Conservation (phyloP, 768 basidiomycete species). For the button mushroom (Agaricus bisporus) region DNA sequence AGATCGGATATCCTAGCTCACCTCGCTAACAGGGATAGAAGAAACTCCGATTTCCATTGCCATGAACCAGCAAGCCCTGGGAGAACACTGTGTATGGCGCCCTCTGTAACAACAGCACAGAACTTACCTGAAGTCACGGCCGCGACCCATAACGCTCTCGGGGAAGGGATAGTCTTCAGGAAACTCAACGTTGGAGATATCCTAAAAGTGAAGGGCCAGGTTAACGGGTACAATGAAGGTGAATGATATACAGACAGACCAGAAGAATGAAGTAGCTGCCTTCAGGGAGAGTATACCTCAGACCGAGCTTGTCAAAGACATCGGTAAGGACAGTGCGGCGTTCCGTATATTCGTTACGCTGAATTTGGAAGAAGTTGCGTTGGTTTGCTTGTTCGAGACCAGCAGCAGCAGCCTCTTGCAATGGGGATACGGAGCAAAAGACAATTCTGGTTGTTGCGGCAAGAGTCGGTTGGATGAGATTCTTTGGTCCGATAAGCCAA, state of each 20-base stretch:
- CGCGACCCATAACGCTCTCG: constrained; percentile 63
- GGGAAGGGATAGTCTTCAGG: constrained; percentile 87
- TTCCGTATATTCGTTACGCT: constrained; percentile 73
- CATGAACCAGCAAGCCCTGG: constrained; percentile 92
- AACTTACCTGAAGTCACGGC: constrained; percentile 76
- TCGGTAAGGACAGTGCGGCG: constrained; percentile 68
- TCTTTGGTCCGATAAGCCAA: constrained; percentile 86
- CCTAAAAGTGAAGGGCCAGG: constrained; percentile 28
- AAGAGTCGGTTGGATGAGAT: constrained; percentile 79
- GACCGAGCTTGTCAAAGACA: constrained; percentile 76
- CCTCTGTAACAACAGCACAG: background rate
- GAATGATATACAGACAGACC: constrained; percentile 38
- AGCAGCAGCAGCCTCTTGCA: constrained; percentile 91
- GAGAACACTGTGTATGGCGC: constrained; percentile 6
- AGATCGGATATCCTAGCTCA: constrained; percentile 26
- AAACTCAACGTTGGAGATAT: constrained; percentile 70
- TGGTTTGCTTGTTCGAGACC: constrained; percentile 77
- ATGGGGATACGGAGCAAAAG: constrained; percentile 90
- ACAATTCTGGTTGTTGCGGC: constrained; percentile 92
- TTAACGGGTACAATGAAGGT: background rate
- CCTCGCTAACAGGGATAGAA: constrained; percentile 93
- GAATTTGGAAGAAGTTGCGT: constrained; percentile 71
- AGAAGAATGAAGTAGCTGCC: constrained; percentile 89
- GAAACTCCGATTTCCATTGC: constrained; percentile 88
- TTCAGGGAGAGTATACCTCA: constrained; percentile 84